phyloP scores from a whole-genome alignment of 495 filamentous ascomycete species.

The Schizothecium vesticola region DNA sequence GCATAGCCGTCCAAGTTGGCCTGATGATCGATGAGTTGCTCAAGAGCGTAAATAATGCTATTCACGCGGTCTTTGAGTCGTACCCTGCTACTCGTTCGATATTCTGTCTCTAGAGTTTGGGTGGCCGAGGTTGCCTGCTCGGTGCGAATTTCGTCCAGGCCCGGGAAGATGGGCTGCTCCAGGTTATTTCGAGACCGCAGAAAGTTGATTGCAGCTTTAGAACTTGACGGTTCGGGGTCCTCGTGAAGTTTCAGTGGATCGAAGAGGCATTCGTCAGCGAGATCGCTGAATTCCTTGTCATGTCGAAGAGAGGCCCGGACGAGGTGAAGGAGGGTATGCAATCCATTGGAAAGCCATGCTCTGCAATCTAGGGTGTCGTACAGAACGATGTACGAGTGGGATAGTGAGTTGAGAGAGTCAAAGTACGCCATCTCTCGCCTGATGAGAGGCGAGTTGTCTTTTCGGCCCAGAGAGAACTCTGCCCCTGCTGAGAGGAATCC shows the following conservation, averaged over 20 bases:
- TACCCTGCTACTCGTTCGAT: not conserved
- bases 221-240: not conserved
- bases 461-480: slow-evolving; percentile 5
- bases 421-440: not conserved
- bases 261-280: not conserved
- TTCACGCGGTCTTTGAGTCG: slow-evolving; percentile 6
- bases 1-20: not conserved
- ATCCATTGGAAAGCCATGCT: slow-evolving; percentile 12
- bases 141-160: slow-evolving; percentile 2
- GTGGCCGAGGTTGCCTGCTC: slow-evolving; percentile 1
- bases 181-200: not conserved
- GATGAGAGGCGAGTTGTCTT: slow-evolving; percentile 5
- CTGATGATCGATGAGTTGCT: slow-evolving; percentile 10
- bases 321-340: slow-evolving; percentile 11
- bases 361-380: slow-evolving; percentile 8
- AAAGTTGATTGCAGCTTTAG: slow-evolving; percentile 6
- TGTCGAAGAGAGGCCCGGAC: slow-evolving; percentile 11
- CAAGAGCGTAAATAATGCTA: not conserved
- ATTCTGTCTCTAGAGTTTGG: not conserved
- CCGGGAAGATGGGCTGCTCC: slow-evolving; percentile 4
- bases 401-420: not conserved
- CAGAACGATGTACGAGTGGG: slow-evolving; percentile 6
- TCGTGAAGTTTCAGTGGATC: not conserved
- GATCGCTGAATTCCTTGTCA: not conserved
- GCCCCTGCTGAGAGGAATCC: not conserved